phyloP scores from a whole-genome alignment of 495 filamentous ascomycete species.

The Cryomyces minteri region DNA sequence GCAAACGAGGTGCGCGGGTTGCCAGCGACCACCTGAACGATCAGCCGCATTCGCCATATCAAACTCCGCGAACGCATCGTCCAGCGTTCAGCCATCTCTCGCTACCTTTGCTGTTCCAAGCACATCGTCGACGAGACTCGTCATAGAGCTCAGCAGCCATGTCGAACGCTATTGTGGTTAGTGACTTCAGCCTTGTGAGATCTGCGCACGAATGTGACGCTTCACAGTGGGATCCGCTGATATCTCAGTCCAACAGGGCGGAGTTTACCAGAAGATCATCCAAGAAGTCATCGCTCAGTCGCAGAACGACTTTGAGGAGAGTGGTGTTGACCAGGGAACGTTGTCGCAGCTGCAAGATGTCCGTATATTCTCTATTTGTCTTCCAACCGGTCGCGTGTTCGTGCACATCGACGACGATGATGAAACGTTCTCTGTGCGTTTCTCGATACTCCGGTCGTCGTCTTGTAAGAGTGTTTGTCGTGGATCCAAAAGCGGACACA shows the following conservation, averaged over 20 bases:
- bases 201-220: neutral
- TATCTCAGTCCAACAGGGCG: slow-evolving; percentile 32
- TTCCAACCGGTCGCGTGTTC: too few species aligned
- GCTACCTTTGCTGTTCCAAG: too few species aligned
- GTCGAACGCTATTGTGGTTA: neutral
- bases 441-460: slow-evolving; percentile 1
- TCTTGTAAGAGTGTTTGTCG: slow-evolving; percentile 8
- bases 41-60: too few species aligned
- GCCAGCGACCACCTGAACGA: too few species aligned
- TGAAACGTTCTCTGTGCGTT: neutral
- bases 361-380: too few species aligned
- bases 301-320: slow-evolving; percentile 90
- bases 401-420: neutral
- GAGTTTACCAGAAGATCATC: slow-evolving; percentile 79
- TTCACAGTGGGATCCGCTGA: neutral
- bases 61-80: too few species aligned
- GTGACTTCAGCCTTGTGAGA: neutral
- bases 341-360: slow-evolving; percentile 50
- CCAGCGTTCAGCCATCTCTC: too few species aligned
- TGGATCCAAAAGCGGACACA: neutral
- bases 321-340: slow-evolving; percentile 70
- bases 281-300: slow-evolving; percentile 75
- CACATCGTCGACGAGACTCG: too few species aligned
- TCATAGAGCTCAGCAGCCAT: neutral
- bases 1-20: too few species aligned